phyloP scores from a whole-genome alignment of 2,329 filamentous ascomycete species.

The Ilyonectria mors-panacis region DNA sequence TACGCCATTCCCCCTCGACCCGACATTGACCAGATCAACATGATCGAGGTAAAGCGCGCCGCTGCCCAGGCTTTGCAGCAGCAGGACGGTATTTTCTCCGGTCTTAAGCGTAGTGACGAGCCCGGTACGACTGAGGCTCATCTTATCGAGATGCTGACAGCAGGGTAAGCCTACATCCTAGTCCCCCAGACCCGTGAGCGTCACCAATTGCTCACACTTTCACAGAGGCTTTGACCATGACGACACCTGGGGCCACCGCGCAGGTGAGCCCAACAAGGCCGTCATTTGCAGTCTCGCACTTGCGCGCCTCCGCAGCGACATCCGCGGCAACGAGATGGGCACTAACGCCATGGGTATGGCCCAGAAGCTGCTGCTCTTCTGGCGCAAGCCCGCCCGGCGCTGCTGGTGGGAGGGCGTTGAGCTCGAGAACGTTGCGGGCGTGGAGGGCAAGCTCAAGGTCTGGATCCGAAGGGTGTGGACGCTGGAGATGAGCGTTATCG shows the following conservation, averaged over 20 bases:
- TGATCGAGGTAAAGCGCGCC: conserved; percentile 96
- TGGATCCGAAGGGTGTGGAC: conserved; percentile 99
- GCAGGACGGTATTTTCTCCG: conserved; percentile 97
- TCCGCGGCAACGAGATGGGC: conserved; percentile 82
- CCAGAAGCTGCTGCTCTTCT: conserved; percentile 96
- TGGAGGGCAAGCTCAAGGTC: conserved; percentile 93
- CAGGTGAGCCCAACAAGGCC: conserved; percentile 98
- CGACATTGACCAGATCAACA: conserved; percentile 88
- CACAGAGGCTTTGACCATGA: conserved; percentile 94
- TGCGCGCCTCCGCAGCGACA: conserved; percentile 92
- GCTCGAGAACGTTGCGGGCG: conserved; percentile 88
- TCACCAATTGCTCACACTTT: conserved; percentile 10
- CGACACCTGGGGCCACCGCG: conserved; percentile 94
- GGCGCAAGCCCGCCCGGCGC: conserved; percentile 94
- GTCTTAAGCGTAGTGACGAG: conserved; percentile 94
- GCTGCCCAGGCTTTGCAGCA: conserved; percentile 88
- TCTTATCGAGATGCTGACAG: conserved; percentile 98
- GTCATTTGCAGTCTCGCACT: conserved; percentile 97
- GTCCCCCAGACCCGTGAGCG: neutral
- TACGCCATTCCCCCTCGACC: conserved; percentile 92
- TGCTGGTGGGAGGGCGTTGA: conserved; percentile 99
- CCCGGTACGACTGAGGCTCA: conserved; percentile 97
- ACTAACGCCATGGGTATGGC: conserved; percentile 95
- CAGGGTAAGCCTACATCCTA: conserved; percentile 77
- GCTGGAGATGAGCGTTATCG: conserved; percentile 96